Base-by-base conservation (phyloP, 352 stramenopile genomes). In the Phytophthora sp. region DNA sequence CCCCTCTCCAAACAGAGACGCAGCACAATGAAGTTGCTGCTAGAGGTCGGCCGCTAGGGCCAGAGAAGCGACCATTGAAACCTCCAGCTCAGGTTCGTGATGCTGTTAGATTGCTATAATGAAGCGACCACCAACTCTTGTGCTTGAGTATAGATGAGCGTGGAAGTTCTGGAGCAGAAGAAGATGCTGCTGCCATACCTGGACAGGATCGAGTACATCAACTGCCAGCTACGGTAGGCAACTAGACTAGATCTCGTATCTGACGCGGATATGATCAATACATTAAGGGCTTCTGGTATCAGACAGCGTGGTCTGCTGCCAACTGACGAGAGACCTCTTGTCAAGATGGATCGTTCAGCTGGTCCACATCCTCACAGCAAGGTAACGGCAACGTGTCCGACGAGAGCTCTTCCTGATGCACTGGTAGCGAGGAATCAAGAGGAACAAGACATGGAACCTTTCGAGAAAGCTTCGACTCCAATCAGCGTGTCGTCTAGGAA, bases 151-250 rank as follows among this genome's bases (percentile, higher is more conserved):
- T 57, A 81, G 69, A 86, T 90, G 79, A 89, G 73, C 29, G 75
- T 88, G 13, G 69, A 86, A 39, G 65, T 52, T 21, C 56, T 92
- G 3, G 81, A 89, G 60, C 79, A 92, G 36, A 95, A 94, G 71
- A 92, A 91, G 41, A 88, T 87, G 79, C 53, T 94, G 49, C 71
- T 95, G 24, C 87, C 87, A 38, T 95, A 94, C 46, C 62, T 95
- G 26, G 82, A 95, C 61, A 90, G 93, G 71, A 93, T 95, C 47
- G 87, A 95, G 69, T 95, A 95, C 63, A 92, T 95, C 57, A 93
- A 93, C 66, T 82, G 76, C 41, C 83, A 95, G 60, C 66, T 95
- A 46, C 76, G 74, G 70, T 86, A 63, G 50, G 74, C 20, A 41
- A 57, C 39, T 57, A 31, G 30, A 38, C 45, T 24, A 18, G 29